Conservation (phyloP, 805 yeast genomes). For the Yamadazyma nakazawae region DNA sequence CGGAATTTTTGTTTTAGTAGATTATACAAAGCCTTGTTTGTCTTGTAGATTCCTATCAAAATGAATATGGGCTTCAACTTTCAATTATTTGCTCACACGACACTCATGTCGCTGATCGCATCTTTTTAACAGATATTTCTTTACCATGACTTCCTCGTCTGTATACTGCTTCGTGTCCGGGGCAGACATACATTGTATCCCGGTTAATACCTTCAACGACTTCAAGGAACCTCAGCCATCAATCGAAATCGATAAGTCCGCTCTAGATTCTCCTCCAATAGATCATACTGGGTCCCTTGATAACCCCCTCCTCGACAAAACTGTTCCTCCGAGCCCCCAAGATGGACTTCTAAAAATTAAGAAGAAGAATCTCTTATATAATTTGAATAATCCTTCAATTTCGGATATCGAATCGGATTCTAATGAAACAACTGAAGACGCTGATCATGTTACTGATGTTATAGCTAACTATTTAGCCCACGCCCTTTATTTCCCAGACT, state of each 20-base stretch:
- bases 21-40: neutral
- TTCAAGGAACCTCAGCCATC: slow-evolving; percentile 5
- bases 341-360: slow-evolving; percentile 11
- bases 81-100: slow-evolving; percentile 3
- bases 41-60: neutral
- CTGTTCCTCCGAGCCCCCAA: neutral
- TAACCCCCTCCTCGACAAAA: neutral
- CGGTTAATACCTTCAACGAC: slow-evolving; percentile 19
- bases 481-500: slow-evolving; percentile 48
- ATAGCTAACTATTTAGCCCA: slow-evolving; percentile 37
- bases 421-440: slow-evolving; percentile 3
- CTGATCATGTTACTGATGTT: slow-evolving; percentile 9
- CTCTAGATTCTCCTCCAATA: neutral
- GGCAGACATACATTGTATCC: slow-evolving; percentile 25
- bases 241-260: slow-evolving; percentile 2
- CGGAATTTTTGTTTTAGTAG: neutral
- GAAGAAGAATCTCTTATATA: slow-evolving; percentile 31
- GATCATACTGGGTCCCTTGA: neutral
- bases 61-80: neutral
- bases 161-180: slow-evolving; percentile 29
- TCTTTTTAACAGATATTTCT: neutral
- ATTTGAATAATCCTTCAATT: slow-evolving; percentile 34
- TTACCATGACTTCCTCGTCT: slow-evolving; percentile 12
- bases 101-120: slow-evolving; percentile 1
- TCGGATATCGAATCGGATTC: slow-evolving; percentile 31